Base-by-base conservation (phyloP, 2,329 filamentous ascomycete species). In the Corinectria fuckeliana region DNA sequence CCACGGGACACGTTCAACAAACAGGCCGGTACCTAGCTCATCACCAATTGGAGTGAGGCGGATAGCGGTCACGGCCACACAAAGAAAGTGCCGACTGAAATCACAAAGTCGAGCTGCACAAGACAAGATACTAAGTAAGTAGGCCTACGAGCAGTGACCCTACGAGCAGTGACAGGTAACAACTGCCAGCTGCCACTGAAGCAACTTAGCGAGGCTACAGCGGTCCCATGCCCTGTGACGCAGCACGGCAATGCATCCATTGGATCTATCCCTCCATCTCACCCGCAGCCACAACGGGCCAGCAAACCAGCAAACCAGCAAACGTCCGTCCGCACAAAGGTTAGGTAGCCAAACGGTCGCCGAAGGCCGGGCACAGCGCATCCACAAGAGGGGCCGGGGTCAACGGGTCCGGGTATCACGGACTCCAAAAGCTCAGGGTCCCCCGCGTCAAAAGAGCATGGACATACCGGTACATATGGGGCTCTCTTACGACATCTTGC, bases 151-250 rank as follows among this genome's bases (percentile, higher is more conserved):
- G n/a, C n/a, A n/a, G n/a, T n/a, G n/a, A n/a, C n/a, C n/a, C n/a
- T n/a, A n/a, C n/a, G n/a, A n/a, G n/a, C n/a, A n/a, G n/a, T n/a
- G n/a, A n/a, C 18, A 41, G 20, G 5, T 39, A 36, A 16, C 45
- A 41, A 13, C 13, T n/a, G 30, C 28, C 45, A 23, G 18, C 55
- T 7, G n/a, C 48, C 55, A 48, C 55, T 52, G 55, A 51, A 52
- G 39, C 25, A 32, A 58, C n/a, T n/a, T n/a, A n/a, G 25, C 25
- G 34, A 57, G 32, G 55, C 49, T 52, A 41, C 56, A 51, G 39
- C 41, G 34, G 20, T 32, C 32, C 41, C 38, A 32, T 20, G 16
- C 18, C 30, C 44, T 58, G 41, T 25, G 48, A 58, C 55, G 18
- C 36, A 44, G 28, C 9, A 9, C 4, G 28, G 18, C 28, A 18